Base-by-base conservation (phyloP, 1,139 yeast species). In the Zhuliangozyma blackwelliae region DNA sequence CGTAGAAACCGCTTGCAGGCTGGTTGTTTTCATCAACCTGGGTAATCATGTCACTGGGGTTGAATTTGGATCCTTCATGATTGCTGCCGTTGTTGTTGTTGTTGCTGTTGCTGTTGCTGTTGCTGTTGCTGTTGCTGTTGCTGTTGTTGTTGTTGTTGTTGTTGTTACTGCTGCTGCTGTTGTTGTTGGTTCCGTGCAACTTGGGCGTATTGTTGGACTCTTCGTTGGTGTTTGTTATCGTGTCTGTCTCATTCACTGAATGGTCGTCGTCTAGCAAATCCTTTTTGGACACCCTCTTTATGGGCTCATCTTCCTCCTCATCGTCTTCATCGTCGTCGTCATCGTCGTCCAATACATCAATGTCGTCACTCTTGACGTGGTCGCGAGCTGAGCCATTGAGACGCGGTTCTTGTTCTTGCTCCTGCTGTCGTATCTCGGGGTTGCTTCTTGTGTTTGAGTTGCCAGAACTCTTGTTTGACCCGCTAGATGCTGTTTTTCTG, bases 171-270 rank as follows among this genome's bases (percentile, higher is more conserved):
- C 13, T 35, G 7, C 7, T 21, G 16, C 22, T 27, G 19, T 32
- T 29, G 21, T 22, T 25, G 10, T 25, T 29, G 25, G 9, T 31
- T 32, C 28, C 36, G 20, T 16, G 25, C 12, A 31, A 30, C 29
- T 35, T 38, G 5, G 50, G 44, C 7, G 45, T 40, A 29, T 41
- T 32, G 33, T 44, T 40, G 5, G 48, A 36, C n/a, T 62, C 59
- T 30, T 66, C 72, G 40, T 65, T 62, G 22, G 71, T 67, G 48
- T 68, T 66, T 16, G 72, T 63, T 28, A 68, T 65, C 22, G 75
- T 69, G 40, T 67, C 75, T 9, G 72, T 64, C 44, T 69, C 75
- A 43, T 68, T 63, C 29, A 63, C 54, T 7, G 71, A 65, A 39
- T 65, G 61, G 34, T 68, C 75, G 29, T 66, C 73, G 36, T 66